These are phyloP conservation scores for Penicillium flavigenum DNA, from an alignment of 495 filamentous ascomycete species.

Conservation along the genomic window DNA sequence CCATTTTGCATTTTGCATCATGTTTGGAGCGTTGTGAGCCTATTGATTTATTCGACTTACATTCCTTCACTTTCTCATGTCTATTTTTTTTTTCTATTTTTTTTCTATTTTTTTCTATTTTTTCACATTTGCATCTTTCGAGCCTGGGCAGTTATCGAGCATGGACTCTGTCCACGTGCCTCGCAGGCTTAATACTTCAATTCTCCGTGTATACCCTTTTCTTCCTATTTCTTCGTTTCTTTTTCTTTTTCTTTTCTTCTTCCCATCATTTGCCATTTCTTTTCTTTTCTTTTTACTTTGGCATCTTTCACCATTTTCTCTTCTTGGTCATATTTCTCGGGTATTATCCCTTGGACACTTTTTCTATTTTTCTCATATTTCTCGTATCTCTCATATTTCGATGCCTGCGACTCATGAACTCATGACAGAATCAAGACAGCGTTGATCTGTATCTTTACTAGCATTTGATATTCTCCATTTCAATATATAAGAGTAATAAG, in stretches of 20 bases:
- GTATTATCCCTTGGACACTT: slow-evolving; percentile 4
- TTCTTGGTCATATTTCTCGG: slow-evolving; percentile 14
- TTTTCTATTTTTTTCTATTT: slow-evolving; percentile 7
- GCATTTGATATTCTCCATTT: neutral
- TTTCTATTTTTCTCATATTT: neutral
- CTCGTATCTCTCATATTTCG: neutral
- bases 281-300: slow-evolving; percentile 15
- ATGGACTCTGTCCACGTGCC: slow-evolving; percentile 12
- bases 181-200: slow-evolving; percentile 29
- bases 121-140: neutral
- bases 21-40: slow-evolving; percentile 25
- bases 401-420: slow-evolving; percentile 11
- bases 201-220: slow-evolving; percentile 34
- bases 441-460: slow-evolving; percentile 10
- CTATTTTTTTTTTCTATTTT: slow-evolving; percentile 11
- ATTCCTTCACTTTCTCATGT: slow-evolving; percentile 14
- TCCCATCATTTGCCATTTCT: slow-evolving; percentile 9
- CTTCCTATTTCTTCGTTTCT: slow-evolving; percentile 19
- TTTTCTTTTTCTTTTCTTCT: neutral
- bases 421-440: slow-evolving; percentile 25
- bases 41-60: slow-evolving; percentile 5
- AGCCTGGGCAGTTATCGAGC: slow-evolving; percentile 34
- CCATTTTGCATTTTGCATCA: slow-evolving; percentile 21
- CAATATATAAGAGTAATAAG: no score
- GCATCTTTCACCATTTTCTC: slow-evolving; percentile 14